Evolutionary conservation across 73 alveolate genomes (phyloP).

Genomic region (Blepharisma stoltei): DNA sequence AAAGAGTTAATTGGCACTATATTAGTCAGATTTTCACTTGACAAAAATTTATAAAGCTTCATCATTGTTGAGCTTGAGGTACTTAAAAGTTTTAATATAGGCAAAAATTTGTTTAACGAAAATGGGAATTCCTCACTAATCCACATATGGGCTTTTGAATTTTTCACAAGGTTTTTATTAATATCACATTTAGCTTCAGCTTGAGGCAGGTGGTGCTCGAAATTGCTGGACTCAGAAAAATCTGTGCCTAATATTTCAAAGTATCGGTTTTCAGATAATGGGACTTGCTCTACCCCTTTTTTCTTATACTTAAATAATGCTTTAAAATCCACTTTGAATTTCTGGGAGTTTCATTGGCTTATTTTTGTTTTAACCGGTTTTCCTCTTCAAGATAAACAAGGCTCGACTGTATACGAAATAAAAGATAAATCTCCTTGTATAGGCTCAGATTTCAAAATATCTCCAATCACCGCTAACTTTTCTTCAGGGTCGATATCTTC

Average conservation of each 20-base stretch:
- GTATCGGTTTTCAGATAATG: neutral
- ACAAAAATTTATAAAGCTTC: slow-evolving; percentile 1
- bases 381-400: slow-evolving; percentile 1
- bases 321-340: neutral
- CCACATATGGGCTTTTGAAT: slow-evolving; percentile 30
- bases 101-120: neutral
- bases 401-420: neutral
- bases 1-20: neutral
- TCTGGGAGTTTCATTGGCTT: neutral
- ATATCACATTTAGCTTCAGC: neutral
- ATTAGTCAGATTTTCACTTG: neutral
- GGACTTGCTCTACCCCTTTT: neutral
- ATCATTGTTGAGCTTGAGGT: slow-evolving; percentile 2
- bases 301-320: neutral
- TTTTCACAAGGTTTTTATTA: neutral
- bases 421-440: slow-evolving; percentile 24
- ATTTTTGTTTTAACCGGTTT: neutral
- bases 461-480: slow-evolving; percentile 7
- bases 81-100: neutral
- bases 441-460: slow-evolving; percentile 29
- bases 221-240: neutral
- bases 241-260: neutral
- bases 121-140: neutral
- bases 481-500: slow-evolving; percentile 30
- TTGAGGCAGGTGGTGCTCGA: neutral